Base-by-base conservation (phyloP, 108 stramenopile genomes). In the Epithemia pelagica region DNA sequence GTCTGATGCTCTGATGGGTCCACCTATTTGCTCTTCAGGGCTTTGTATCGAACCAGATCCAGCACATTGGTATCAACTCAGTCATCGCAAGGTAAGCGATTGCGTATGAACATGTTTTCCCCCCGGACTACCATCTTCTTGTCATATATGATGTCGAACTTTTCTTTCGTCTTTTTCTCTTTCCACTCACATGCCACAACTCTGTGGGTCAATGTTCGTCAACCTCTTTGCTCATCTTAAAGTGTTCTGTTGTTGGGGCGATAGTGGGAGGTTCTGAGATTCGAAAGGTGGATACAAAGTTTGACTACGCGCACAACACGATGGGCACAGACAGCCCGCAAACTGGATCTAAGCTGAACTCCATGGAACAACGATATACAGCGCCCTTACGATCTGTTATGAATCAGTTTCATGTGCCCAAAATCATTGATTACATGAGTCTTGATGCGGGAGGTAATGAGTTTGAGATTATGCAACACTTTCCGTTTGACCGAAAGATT, bases 361-460 rank as follows among this genome's bases (percentile, higher is more conserved):
- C 27, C 57, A 20, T 28, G 52, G 67, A 2, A 52, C 23, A 63
- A 54, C 53, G 64, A 27, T 73, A 72, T 62, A 77, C 74, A 2
- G 81, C 82, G 3, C 59, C 78, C 18, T 58, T 84, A 8, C 15
- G 23, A 7, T 65, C 76, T 31, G 66, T 87, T 28, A 65, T 87
- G 25, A 25, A 79, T n/a, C 59, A 64, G 22, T 77, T 70, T 27
- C 28, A 75, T 32, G 82, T 75, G 23, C 82, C 86, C 23, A 61
- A 56, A n/a, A 51, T 58, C n/a, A 87, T 87, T 70, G 86, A 83
- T 57, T 87, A 87, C 32, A 7, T 86, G 28, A 79, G 75, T 31
- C 58, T 86, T 18, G 85, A 86, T 59, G 73, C 83, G 2, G 82
- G 84, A 61, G 86, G 86, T 3, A 82, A 82, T 5, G 86, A 87